Percentiles rank a stretch among this genome's conserved stretches.
Evolutionary conservation across 1,284 basidiomycete species (phyloP).

Genomic region (Cutaneotrichosporon sp.): DNA sequence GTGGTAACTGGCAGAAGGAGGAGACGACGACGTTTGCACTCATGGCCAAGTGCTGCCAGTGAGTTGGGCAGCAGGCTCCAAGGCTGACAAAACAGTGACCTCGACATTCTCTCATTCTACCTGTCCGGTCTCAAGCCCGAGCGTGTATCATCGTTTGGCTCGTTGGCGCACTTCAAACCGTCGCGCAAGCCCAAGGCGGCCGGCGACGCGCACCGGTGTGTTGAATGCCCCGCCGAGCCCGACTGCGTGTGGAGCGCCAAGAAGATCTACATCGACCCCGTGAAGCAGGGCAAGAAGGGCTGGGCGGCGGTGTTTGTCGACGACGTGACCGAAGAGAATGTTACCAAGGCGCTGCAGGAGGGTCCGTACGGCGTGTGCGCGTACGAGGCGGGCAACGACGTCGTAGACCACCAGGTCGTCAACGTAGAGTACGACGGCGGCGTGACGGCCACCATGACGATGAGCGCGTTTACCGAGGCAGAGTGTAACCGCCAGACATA

Average conservation of each 20-base stretch:
- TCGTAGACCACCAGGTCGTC: constrained; percentile 76
- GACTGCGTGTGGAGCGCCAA: constrained; percentile 79
- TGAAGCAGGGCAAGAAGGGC: neutral
- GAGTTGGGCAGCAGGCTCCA: constrained; percentile 7
- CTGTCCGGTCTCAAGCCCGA: constrained; percentile 54
- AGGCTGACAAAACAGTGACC: constrained; percentile 56
- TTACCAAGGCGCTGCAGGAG: constrained; percentile 58
- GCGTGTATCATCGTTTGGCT: constrained; percentile 75
- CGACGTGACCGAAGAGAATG: constrained; percentile 69
- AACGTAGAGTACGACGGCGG: constrained; percentile 74
- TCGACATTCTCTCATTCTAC: constrained; percentile 71
- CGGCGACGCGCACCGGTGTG: constrained; percentile 61
- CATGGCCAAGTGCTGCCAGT: constrained; percentile 87
- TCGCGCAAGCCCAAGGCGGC: constrained; percentile 64
- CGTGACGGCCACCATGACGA: constrained; percentile 71
- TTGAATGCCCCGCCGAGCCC: constrained; percentile 64
- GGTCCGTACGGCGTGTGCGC: constrained; percentile 76
- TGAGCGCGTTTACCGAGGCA: constrained; percentile 53
- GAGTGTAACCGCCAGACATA: constrained; percentile 70
- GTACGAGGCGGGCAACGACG: constrained; percentile 74
- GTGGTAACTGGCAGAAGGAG: constrained; percentile 73
- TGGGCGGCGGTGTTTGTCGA: constrained; percentile 51
- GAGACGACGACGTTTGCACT: constrained; percentile 67
- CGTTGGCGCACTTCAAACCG: constrained; percentile 70
- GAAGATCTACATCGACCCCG: constrained; percentile 48